Percentiles rank a stretch among this genome's conserved stretches.
Conservation (phyloP, 2,329 filamentous ascomycete genomes). For the Aspergillus sojae region DNA sequence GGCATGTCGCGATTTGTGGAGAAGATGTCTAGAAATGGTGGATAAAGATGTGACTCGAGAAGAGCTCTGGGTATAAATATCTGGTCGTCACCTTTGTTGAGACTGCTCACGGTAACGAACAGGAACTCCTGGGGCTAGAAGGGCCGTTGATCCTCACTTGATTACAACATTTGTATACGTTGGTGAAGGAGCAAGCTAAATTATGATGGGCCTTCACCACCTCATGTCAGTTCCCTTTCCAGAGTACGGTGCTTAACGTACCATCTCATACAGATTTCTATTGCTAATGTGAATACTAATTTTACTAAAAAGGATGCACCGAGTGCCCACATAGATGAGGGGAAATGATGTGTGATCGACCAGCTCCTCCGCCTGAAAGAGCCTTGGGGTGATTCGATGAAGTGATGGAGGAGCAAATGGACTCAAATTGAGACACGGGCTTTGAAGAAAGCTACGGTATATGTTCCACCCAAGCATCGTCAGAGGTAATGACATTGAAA, state of each 20-base stretch:
- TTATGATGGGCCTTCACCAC: not conserved
- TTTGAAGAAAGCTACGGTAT: not conserved
- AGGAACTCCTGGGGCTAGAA: slow-evolving; percentile 44
- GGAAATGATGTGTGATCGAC: not conserved
- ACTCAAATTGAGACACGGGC: not conserved
- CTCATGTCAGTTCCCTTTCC: not conserved
- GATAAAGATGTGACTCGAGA: slow-evolving; percentile 50
- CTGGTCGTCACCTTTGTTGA: slow-evolving; percentile 6
- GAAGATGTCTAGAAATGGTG: slow-evolving; percentile 49
- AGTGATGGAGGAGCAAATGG: not conserved
- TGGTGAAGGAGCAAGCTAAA: not conserved
- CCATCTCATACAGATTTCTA: not conserved
- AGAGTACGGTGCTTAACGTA: not conserved
- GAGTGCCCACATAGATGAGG: not conserved
- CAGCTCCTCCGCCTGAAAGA: not conserved
- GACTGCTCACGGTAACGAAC: slow-evolving; percentile 4
- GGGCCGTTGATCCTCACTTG: slow-evolving; percentile 23
- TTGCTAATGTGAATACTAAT: not conserved
- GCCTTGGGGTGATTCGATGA: not conserved
- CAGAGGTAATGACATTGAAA: not conserved
- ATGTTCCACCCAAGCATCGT: not conserved
- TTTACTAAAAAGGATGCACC: not conserved
- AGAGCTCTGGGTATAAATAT: slow-evolving; percentile 53
- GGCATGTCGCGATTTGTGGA: slow-evolving; percentile 57
- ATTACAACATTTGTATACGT: not conserved